These are phyloP conservation scores for Leptographium flavum DNA, from an alignment of 2,329 filamentous ascomycete species.

Conservation along the genomic window DNA sequence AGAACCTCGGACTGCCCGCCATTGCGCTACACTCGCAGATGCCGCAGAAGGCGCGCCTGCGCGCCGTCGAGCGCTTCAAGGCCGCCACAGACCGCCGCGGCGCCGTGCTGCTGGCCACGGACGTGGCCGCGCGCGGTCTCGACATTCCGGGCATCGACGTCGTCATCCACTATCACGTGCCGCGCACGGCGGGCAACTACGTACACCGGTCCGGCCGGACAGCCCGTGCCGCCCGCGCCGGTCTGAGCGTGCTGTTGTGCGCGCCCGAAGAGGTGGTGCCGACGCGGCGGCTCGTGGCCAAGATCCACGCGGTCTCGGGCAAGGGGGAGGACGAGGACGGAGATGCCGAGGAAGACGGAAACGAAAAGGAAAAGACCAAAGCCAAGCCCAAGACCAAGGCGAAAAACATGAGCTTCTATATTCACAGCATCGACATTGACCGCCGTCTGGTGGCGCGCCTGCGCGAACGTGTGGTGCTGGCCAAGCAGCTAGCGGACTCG, in stretches of 20 bases:
- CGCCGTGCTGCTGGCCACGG: constrained; percentile 75
- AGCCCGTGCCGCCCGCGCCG: constrained; percentile 64
- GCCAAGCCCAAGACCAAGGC: constrained; percentile 17
- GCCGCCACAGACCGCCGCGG: constrained; percentile 36
- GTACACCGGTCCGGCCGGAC: constrained; percentile 93
- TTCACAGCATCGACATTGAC: constrained; percentile 73
- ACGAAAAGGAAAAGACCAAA: not conserved
- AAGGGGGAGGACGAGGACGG: not conserved
- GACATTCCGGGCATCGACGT: constrained; percentile 85
- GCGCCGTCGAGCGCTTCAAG: constrained; percentile 81
- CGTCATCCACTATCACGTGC: constrained; percentile 90
- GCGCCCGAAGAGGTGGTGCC: constrained; percentile 80
- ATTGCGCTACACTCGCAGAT: constrained; percentile 82
- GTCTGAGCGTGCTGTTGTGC: constrained; percentile 78
- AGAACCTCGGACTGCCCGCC: constrained; percentile 65
- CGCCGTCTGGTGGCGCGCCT: constrained; percentile 62
- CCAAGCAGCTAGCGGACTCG: constrained; percentile 79
- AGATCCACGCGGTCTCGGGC: constrained; percentile 52
- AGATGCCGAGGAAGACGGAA: not conserved
- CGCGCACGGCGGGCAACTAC: constrained; percentile 80
- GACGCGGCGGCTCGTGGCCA: constrained; percentile 69
- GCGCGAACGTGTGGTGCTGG: constrained; percentile 60
- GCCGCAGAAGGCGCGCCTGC: constrained; percentile 88
- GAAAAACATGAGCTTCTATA: constrained; percentile 36
- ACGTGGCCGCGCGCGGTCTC: constrained; percentile 84